Base-by-base conservation (phyloP, 192 early-diverging fungal species). In the Coemansia sp. region DNA sequence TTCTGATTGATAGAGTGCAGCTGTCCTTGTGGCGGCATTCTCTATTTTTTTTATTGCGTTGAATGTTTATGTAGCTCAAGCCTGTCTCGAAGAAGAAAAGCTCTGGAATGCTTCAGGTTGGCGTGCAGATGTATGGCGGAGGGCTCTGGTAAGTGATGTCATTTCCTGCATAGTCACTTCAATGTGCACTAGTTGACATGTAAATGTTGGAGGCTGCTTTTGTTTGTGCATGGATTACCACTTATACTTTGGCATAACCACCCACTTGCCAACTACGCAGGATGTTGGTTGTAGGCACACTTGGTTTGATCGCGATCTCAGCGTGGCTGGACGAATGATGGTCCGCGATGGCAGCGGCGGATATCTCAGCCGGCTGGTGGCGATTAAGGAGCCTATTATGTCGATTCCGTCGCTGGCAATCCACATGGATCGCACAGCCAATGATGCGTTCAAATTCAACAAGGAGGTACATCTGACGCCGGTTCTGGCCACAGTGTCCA, bases 301-400 rank as follows among this genome's bases (percentile, higher is more conserved):
- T 26, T 99, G 97, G 97, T 99, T 99, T 73, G 97, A 99, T 73
- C 90, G 97, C 67, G 97, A 99, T 80, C 82, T 99, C 61, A 88
- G 87, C 71, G 79, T 99, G 57, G 96, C 97, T 59, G 97, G 97
- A 23, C 89, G 95, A 38, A 93, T 95, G 25, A 78, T 99, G 69
- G 85, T 98, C 50, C 83, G 88, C 54, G 82, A 82, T 23, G 81
- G 74, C 25, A 86, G 87, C 48, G 92, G 89, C 44, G 87, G 85
- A 19, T 85, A 89, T 67, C 83, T 84, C 54, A 87, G 88, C 68
- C 85, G 84, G 1, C 84, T 99, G 26, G 90, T 96, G 47, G 71
- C 85, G 32, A 87, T 99, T 54, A 85, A 91, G 26, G 85, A 83
- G 76, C 91, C 97, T 7, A 93, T 99, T 54, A 83, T 99, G 63